Conservation (phyloP, 495 filamentous ascomycete genomes). For the Rusavskia elegans region DNA sequence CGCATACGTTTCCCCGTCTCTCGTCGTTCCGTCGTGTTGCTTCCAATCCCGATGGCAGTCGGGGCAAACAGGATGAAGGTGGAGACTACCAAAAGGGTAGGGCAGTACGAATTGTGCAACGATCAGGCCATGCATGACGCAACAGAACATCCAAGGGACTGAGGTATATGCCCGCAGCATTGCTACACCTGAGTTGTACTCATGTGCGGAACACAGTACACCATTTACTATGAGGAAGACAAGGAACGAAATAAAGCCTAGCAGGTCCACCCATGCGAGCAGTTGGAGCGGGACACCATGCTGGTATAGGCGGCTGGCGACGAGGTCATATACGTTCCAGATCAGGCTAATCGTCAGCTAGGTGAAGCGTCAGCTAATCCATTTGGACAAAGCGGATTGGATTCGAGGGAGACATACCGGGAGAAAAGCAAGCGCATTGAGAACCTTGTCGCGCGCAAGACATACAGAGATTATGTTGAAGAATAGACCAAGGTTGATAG, state of each 20-base stretch:
- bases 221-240: constrained; percentile 1
- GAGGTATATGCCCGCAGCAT: background rate
- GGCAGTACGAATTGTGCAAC: background rate
- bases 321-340: background rate
- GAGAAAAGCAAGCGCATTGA: background rate
- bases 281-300: background rate
- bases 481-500: background rate
- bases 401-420: background rate
- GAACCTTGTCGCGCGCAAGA: background rate
- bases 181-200: background rate
- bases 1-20: background rate
- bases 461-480: background rate
- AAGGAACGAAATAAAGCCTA: background rate
- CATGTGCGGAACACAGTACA: background rate
- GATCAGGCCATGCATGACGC: constrained; percentile 1
- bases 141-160: constrained; percentile 2
- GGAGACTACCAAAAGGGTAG: background rate
- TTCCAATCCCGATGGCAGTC: constrained; percentile 1
- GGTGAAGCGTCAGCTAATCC: background rate
- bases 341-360: background rate
- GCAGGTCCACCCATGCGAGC: background rate
- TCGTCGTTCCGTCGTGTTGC: background rate
- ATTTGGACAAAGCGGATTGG: background rate
- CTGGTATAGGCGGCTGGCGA: background rate
- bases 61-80: background rate